A percentile compares a stretch with the other conserved stretches of the same genome.
These are phyloP conservation scores for Podospora conica DNA, from an alignment of 495 filamentous ascomycete genomes.

Conservation along the genomic window DNA sequence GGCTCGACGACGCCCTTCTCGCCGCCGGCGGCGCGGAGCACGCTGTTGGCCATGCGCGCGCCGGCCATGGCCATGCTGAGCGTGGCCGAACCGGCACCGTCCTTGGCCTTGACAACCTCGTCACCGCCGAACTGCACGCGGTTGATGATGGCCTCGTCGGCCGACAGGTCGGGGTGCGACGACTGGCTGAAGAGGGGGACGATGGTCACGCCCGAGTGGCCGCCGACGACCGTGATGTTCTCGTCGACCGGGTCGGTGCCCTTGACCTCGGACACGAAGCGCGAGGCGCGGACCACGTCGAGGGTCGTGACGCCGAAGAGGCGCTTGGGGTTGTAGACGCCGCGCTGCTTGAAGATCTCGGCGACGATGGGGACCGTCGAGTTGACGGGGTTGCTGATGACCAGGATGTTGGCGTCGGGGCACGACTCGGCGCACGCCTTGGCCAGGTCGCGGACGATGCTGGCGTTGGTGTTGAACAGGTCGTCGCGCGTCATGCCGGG, in stretches of 20 bases:
- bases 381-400: constrained; percentile 99
- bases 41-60: constrained; percentile 90
- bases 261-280: constrained; percentile 94
- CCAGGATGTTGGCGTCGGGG: constrained; percentile 90
- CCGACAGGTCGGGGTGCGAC: constrained; percentile 71
- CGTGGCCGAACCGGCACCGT: constrained; percentile 94
- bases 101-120: constrained; percentile 99
- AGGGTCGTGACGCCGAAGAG: constrained; percentile 99
- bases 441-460: constrained; percentile 96
- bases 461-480: constrained; percentile 99
- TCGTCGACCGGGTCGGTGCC: constrained; percentile 80
- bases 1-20: constrained; percentile 95
- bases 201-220: constrained; percentile 96
- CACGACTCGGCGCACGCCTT: constrained; percentile 86
- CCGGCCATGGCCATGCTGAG: constrained; percentile 99
- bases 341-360: constrained; percentile 89
- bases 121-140: constrained; percentile 99
- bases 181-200: constrained; percentile 96
- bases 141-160: constrained; percentile 72
- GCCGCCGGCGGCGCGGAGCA: constrained; percentile 87
- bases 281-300: constrained; percentile 93
- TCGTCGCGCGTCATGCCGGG: constrained; percentile 99
- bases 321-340: constrained; percentile 96
- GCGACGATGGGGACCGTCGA: constrained; percentile 95
- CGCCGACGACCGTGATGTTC: constrained; percentile 92